Percentiles rank a stretch among this genome's conserved stretches.
Evolutionary conservation across 805 yeast species (phyloP).

Genomic region (Kazachstania africana): DNA sequence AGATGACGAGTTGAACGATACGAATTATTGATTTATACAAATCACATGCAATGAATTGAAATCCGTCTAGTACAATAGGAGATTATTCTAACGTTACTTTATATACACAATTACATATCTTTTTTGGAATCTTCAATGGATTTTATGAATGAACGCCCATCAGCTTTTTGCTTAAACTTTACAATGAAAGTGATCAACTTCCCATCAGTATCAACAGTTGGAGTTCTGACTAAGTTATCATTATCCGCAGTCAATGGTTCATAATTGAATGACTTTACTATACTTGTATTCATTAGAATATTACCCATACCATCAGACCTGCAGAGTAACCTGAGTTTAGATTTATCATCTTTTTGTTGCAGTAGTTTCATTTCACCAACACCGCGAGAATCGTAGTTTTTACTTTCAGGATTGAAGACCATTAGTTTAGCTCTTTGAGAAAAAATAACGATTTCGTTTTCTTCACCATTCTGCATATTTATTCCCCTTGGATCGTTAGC

Average conservation of each 20-base stretch:
- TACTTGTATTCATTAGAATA: slow-evolving; percentile 56
- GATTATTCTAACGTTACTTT: no score
- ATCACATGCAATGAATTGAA: no score
- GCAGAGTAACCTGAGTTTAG: slow-evolving; percentile 57
- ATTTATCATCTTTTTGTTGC: slow-evolving; percentile 41
- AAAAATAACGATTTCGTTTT: slow-evolving; percentile 53
- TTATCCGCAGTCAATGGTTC: slow-evolving; percentile 41
- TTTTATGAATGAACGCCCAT: slow-evolving; percentile 24
- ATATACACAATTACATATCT: slow-evolving; percentile 22
- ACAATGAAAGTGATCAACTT: slow-evolving; percentile 56
- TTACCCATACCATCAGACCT: slow-evolving; percentile 86
- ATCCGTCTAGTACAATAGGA: no score
- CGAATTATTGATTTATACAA: no score
- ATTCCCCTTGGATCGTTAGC: slow-evolving; percentile 37
- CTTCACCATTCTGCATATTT: slow-evolving; percentile 65
- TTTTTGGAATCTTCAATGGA: slow-evolving; percentile 24
- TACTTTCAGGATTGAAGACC: slow-evolving; percentile 42
- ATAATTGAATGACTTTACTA: slow-evolving; percentile 49
- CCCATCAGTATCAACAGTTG: slow-evolving; percentile 46
- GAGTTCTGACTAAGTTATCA: slow-evolving; percentile 55
- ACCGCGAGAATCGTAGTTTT: slow-evolving; percentile 52
- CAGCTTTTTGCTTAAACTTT: slow-evolving; percentile 47
- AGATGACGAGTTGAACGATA: slow-evolving; percentile 9
- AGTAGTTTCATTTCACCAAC: slow-evolving; percentile 74
- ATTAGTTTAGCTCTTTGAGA: slow-evolving; percentile 63